Base-by-base conservation (phyloP, 2,329 filamentous ascomycete genomes). In the Pseudocercospora pini-densiflorae region DNA sequence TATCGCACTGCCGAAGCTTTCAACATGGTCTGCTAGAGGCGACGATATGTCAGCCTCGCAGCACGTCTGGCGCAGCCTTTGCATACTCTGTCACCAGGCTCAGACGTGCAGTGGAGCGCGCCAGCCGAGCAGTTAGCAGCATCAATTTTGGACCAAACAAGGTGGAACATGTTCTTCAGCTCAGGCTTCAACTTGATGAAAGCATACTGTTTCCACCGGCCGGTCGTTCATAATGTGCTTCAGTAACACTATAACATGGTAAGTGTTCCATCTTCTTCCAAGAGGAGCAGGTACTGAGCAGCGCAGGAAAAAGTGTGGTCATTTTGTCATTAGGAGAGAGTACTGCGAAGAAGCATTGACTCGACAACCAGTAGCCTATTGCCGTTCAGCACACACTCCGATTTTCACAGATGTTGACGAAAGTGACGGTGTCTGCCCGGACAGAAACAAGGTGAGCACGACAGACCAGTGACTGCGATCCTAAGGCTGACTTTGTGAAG, bases 211-310 rank as follows among this genome's bases (percentile, higher is more conserved):
- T 8, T 29, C 5, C 1, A 24, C 12, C 21, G 21, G 19, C 24
- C 51, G 16, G 7, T 27, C 12, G 16, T 29, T 10, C 16, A 64
- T 19, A 21, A 71, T 71, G 69, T 71, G 69, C 57, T 69, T 62
- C 61, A 69, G 67, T 40, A 67, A 68, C 47, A 67, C 65, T n/a
- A 66, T 64, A 16, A 69, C 69, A 3, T 71, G 69, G 54, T 58
- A 21, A 33, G 54, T 27, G 9, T 16, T 21, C 19, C 5, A 23
- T 16, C 31, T n/a, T 31, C n/a, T 8, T 31, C 54, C n/a, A 14
- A 2, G 6, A 24, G 16, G 54, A 33, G 27, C 7, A 3, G 16
- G 16, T 9, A 24, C 54, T 58, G 29, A 58, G 8, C 16, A n/a
- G n/a, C n/a, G 29, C 31, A 58, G 54, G 69, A 59, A 62, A 27